A percentile compares a stretch with the other conserved stretches of the same genome.
phyloP scores from a whole-genome alignment of 306 rosid species.

The Benincasa hispida region DNA sequence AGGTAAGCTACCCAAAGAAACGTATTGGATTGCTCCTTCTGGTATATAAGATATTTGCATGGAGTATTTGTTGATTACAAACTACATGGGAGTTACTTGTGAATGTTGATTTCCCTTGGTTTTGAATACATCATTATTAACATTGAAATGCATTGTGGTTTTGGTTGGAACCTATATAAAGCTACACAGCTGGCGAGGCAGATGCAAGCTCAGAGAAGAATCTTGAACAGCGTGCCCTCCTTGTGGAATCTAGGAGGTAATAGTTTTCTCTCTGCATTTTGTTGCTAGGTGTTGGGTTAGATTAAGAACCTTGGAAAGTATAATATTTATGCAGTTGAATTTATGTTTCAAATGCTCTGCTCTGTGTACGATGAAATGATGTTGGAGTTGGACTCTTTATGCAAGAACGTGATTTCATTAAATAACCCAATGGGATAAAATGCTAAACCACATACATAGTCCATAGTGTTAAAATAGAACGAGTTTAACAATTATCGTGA shows the following conservation, averaged over 20 bases:
- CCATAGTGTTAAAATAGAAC: too few species aligned
- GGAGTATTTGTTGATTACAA: background rate
- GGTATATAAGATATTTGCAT: background rate
- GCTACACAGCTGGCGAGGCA: conserved; percentile 56
- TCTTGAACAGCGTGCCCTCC: conserved; percentile 73
- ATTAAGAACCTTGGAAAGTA: background rate
- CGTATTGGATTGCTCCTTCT: background rate
- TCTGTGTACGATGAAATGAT: background rate
- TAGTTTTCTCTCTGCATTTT: background rate
- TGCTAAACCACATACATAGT: too few species aligned
- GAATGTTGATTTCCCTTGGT: background rate
- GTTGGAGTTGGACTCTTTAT: background rate
- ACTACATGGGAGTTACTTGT: background rate
- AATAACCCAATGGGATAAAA: too few species aligned
- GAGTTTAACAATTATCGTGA: too few species aligned
- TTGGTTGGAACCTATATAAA: conserved; percentile 19
- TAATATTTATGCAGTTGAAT: background rate
- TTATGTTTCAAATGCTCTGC: background rate
- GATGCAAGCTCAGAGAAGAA: conserved; percentile 36
- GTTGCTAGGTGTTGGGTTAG: background rate
- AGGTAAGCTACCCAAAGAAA: background rate
- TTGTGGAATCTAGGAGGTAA: conserved; percentile 78
- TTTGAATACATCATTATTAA: background rate
- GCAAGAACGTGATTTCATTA: background rate
- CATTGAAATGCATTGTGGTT: background rate